Conservation (phyloP, 2,329 filamentous ascomycete genomes). For the Exophiala sp. region DNA sequence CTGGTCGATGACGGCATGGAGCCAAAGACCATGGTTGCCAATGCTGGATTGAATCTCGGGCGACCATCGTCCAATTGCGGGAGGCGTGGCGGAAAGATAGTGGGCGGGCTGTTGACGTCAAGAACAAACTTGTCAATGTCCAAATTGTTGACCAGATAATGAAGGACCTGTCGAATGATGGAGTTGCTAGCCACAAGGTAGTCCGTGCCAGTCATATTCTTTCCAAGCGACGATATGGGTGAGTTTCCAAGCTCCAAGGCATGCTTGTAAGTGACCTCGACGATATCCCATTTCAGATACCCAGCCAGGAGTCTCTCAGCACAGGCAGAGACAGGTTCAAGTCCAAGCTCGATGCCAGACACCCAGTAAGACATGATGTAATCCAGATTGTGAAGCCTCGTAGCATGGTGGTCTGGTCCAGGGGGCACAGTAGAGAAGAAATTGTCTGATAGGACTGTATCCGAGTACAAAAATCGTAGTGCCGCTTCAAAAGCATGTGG, state of each 20-base stretch:
- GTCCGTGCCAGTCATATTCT: slow-evolving; percentile 19
- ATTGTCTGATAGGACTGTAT: slow-evolving; percentile 25
- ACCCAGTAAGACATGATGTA: slow-evolving; percentile 29
- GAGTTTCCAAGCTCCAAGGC: slow-evolving; percentile 19
- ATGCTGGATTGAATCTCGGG: slow-evolving; percentile 23
- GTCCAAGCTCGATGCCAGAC: slow-evolving; percentile 26
- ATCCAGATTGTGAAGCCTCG: slow-evolving; percentile 22
- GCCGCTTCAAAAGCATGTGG: slow-evolving; percentile 29
- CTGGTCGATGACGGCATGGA: slow-evolving; percentile 25
- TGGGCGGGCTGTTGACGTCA: slow-evolving; percentile 8
- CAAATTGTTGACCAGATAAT: slow-evolving; percentile 19
- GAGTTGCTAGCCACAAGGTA: slow-evolving; percentile 17
- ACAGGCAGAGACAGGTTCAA: slow-evolving; percentile 23
- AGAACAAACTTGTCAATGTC: slow-evolving; percentile 22
- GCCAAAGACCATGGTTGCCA: slow-evolving; percentile 29
- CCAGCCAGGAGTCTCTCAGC: slow-evolving; percentile 22
- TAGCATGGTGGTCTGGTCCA: slow-evolving; percentile 13
- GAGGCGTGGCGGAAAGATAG: slow-evolving; percentile 19
- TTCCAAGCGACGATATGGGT: slow-evolving; percentile 11
- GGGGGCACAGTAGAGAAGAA: slow-evolving; percentile 16
- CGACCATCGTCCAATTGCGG: slow-evolving; percentile 21
- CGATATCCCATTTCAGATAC: slow-evolving; percentile 26
- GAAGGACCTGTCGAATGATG: slow-evolving; percentile 16
- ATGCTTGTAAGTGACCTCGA: slow-evolving; percentile 24
- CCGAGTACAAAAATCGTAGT: slow-evolving; percentile 28